Evolutionary conservation across 352 stramenopile species (phyloP).

Genomic region (Phytopythium sindhum): DNA sequence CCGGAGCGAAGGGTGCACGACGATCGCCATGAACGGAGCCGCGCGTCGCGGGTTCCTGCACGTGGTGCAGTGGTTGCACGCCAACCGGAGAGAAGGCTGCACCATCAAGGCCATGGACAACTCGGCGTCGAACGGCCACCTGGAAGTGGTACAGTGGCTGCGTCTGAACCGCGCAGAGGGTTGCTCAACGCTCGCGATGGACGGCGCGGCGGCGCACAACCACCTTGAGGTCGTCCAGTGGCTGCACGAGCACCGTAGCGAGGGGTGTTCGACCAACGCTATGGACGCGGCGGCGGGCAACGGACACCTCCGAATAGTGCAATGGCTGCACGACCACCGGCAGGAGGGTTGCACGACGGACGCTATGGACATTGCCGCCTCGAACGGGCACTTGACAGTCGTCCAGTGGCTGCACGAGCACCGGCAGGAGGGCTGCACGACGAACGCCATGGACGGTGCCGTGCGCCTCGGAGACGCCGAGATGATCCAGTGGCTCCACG

Average conservation of each 20-base stretch:
- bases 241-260: constrained; percentile 9
- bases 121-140: constrained; percentile 18
- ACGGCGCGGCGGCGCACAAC: constrained; percentile 20
- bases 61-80: constrained; percentile 28
- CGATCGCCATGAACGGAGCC: constrained; percentile 20
- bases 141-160: constrained; percentile 22
- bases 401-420: constrained; percentile 25
- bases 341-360: constrained; percentile 20
- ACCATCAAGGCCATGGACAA: constrained; percentile 34
- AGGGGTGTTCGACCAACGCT: constrained; percentile 20
- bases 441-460: constrained; percentile 22
- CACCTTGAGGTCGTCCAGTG: constrained; percentile 10
- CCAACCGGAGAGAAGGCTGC: constrained; percentile 20
- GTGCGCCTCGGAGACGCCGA: constrained; percentile 16
- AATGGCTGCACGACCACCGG: constrained; percentile 28
- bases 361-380: constrained; percentile 22
- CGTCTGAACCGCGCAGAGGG: constrained; percentile 22
- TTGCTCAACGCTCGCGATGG: constrained; percentile 20
- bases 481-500: constrained; percentile 25
- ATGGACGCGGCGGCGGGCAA: constrained; percentile 26
- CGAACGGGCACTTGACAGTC: constrained; percentile 14
- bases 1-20: constrained; percentile 15
- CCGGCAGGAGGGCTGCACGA: constrained; percentile 25
- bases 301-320: constrained; percentile 23
- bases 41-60: constrained; percentile 17